A percentile compares a stretch with the other conserved stretches of the same genome.
These are phyloP conservation scores for Raffaelea ambrosiae DNA, from an alignment of 2,329 filamentous ascomycete species.

Conservation along the genomic window DNA sequence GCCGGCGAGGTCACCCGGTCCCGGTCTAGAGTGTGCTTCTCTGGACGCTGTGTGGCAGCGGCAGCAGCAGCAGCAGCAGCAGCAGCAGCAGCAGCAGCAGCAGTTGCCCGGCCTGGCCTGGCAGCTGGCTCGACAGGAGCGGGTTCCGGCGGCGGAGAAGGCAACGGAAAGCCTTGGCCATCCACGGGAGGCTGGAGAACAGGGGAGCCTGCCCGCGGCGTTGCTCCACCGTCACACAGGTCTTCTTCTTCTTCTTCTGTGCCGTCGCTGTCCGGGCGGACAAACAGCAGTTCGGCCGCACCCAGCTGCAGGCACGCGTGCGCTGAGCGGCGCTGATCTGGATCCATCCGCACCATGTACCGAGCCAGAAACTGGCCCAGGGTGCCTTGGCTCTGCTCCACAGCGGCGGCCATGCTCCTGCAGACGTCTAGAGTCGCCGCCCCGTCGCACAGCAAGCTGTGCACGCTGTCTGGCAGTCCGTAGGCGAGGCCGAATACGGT, in stretches of 20 bases:
- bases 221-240: too few species aligned
- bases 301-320: not conserved
- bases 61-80: too few species aligned
- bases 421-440: not conserved
- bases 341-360: not conserved
- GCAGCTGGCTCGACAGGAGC: not conserved
- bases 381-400: not conserved
- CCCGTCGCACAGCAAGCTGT: not conserved
- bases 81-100: too few species aligned
- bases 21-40: too few species aligned
- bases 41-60: too few species aligned
- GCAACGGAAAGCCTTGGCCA: not conserved
- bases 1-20: too few species aligned
- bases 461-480: not conserved
- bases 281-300: too few species aligned
- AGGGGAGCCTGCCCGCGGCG: too few species aligned
- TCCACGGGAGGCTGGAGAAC: too few species aligned
- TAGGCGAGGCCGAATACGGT: conserved; percentile 50
- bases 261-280: too few species aligned
- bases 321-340: not conserved
- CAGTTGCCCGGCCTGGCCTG: too few species aligned
- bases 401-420: not conserved
- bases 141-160: not conserved
- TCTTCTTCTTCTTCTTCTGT: too few species aligned
- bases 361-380: not conserved